Conservation (phyloP, 352 stramenopile genomes). For the Globisporangium orthogonon region DNA sequence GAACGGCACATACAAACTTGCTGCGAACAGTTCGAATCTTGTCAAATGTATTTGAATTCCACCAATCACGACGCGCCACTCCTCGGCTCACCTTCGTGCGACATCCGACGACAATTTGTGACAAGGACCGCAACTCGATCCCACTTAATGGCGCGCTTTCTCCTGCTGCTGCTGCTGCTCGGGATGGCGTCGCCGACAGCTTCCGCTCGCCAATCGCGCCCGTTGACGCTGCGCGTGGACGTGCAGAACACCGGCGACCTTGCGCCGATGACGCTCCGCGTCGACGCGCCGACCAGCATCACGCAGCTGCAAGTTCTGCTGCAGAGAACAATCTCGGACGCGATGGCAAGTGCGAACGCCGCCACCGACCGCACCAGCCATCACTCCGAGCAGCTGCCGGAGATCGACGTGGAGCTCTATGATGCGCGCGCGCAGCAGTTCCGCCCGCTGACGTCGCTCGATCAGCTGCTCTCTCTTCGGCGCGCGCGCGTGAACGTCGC, state of each 20-base stretch:
- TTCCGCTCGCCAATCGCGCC: neutral
- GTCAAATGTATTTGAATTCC: conserved; percentile 11
- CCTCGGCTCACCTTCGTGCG: neutral
- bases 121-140: too few relatives aligned
- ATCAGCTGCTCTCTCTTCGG: conserved; percentile 20
- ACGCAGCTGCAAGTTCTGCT: conserved; percentile 3
- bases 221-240: conserved; percentile 13
- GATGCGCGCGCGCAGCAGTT: conserved; percentile 30
- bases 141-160: conserved; percentile 8
- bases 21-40: conserved; percentile 3
- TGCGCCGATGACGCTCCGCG: conserved; percentile 8
- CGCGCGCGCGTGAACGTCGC: conserved; percentile 39
- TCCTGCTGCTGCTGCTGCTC: neutral
- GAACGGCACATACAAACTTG: neutral
- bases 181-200: neutral
- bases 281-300: conserved; percentile 3
- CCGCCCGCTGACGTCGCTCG: conserved; percentile 13
- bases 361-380: neutral
- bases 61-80: conserved; percentile 20
- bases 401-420: conserved; percentile 35
- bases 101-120: neutral
- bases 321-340: conserved; percentile 1
- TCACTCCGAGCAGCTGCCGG: conserved; percentile 2
- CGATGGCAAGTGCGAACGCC: neutral
- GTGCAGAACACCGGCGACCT: conserved; percentile 9